Base-by-base conservation (phyloP, 1,284 basidiomycete species). In the Pseudozyma flocculosa region DNA sequence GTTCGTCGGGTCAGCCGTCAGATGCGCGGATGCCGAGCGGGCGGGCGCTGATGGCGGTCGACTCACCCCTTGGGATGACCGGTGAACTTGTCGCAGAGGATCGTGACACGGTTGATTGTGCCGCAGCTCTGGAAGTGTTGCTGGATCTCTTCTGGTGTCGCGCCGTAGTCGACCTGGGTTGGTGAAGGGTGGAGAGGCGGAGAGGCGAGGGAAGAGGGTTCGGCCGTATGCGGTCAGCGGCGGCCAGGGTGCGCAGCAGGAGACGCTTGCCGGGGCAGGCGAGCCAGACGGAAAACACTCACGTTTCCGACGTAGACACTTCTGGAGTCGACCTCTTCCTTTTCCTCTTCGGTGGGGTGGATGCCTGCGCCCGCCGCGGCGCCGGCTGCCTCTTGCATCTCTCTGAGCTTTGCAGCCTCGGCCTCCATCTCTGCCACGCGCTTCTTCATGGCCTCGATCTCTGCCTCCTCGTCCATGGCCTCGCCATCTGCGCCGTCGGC, bases 61-160 rank as follows among this genome's bases (percentile, higher is more conserved):
- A 81, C 86, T 59, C 68, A 93, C 90, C 94, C 95, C 86, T 97
- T 98, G 38, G 95, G 94, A 82, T 97, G 94, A 40, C 95, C 95
- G 17, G 94, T 97, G 80, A 96, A 98, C 82, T 98, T 98, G 84
- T 99, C 95, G 80, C 95, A 98, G 23, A 98, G 85, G 74, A 99
- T 99, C 0, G 95, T 99, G 45, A 99, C 92, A 70, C 95, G 86
- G 82, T 99, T 98, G 80, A 99, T 98, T 19, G 90, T 93, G 7
- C 95, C 95, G 78, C 93, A 97, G 23, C 92, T 87, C 77, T 92
- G 89, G 82, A 99, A 99, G 79, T 98, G 95, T 40, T 85, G 87
- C 81, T 98, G 95, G 52, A 99, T 92, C 79, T 99, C 95, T 80
- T 98, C 95, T 15, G 95, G 95, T 24, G 95, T 96, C 9, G 94